Base-by-base conservation (phyloP, 2,329 filamentous ascomycete species). In the Hypomyces rosellus region DNA sequence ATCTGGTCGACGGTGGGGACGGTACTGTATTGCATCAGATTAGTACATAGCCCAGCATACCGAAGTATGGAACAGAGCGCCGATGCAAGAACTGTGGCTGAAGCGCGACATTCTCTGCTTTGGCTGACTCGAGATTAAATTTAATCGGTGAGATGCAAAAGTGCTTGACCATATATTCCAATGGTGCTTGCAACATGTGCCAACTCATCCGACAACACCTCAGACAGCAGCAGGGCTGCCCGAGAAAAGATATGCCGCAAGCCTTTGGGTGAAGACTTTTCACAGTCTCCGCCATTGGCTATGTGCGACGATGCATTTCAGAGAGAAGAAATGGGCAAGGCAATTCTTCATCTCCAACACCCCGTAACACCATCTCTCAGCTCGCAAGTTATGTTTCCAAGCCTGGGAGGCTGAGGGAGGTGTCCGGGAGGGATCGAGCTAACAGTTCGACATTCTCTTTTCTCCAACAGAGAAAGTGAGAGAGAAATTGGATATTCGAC, bases 1-100 rank as follows among this genome's bases (percentile, higher is more conserved):
- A 99, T 85, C 75, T 97, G 88, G 75, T 96, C 89, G 76, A 91
- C 78, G 74, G 90, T 95, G 64, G 93, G 89, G 70, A 96, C 88
- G 77, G 84, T 85, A 78, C 90, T 96, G 71, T 60, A 64, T 55
- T 48, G 52, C 73, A 53, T 83, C 73, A 89, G 85, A 87, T 89
- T 84, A 88, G 86, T 88, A 84, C 82, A 80, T 81, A 78, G 78
- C 82, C 81, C 84, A 78, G 72, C 76, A 81, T 76, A 80, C 77
- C 73, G 59, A 52, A 69, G 76, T 76, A 80, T 81, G 78, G 70
- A 76, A 74, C 75, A 70, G 69, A 84, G 82, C 86, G 87, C 87
- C 86, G 83, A 84, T 84, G 84, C 80, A 82, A 90, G 89, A 95
- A 95, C 75, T 95, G 89, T 86, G 85, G 87, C 86, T 84, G 80